Base-by-base conservation (phyloP, 176 grass and related monocot species). In the Zea luxurians region DNA sequence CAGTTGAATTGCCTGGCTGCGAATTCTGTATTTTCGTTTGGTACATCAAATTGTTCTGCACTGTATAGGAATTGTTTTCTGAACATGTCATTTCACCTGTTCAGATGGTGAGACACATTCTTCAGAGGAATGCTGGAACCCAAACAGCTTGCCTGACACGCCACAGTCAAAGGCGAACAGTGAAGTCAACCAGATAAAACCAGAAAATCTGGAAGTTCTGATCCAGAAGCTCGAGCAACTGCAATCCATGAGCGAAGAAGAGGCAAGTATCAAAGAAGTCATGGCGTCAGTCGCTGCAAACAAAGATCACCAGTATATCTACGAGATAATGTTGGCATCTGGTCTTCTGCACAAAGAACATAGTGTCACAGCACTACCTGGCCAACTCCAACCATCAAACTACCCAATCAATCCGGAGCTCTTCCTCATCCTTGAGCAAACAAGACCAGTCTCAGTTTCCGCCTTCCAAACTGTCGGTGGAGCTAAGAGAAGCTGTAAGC, bases 251-350 rank as follows among this genome's bases (percentile, higher is more conserved):
- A 79, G 86, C 13, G 91, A 88, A 20, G 89, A 92, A 84, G 57
- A 61, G 20, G 76, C 77, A 71, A 82, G 77, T 38, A 46, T 21
- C 4, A 80, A 94, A 48, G 64, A 68, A 21, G 37, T 62, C n/a
- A 37, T 66, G 37, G 44, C 13, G 8, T 68, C 53, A 42, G 40
- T 67, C 12, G 45, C 68, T 7, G 43, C 85, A 67, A 89, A 78
- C 38, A 74, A 78, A 78, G 91, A 97, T 82, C 87, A 92, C 55
- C 80, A 84, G 54, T 97, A 94, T 17, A 88, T 97, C 34, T 88
- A 84, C 11, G 89, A 97, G 80, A 97, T 97, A 86, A 89, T 97
- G 16, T 37, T 70, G 21, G 89, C 87, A 46, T 88, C 91, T 57
- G 91, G 91, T 6, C 78, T 94, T 82, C 70, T 92, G 72, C 73